Percentiles rank a stretch among this genome's conserved stretches.
These are phyloP conservation scores for Torulaspora pretoriensis DNA, from an alignment of 1,139 yeast species.

Conservation along the genomic window DNA sequence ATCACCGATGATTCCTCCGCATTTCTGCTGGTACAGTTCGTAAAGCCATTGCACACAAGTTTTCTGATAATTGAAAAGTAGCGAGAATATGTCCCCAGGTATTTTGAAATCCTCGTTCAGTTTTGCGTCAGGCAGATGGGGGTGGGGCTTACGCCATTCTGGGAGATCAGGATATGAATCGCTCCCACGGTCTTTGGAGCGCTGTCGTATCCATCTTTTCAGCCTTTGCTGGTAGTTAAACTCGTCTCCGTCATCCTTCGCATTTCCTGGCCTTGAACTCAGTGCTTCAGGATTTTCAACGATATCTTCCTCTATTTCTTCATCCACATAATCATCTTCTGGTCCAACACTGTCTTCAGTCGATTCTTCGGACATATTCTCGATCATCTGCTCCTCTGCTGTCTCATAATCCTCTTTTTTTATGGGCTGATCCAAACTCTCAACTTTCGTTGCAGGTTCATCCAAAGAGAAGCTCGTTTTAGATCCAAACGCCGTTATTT, in stretches of 20 bases:
- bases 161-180: slow-evolving; percentile 31
- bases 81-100: slow-evolving; percentile 88
- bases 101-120: slow-evolving; percentile 64
- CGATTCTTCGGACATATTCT: slow-evolving; percentile 18
- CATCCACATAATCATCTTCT: slow-evolving; percentile 15
- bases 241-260: slow-evolving; percentile 80
- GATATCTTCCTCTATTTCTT: slow-evolving; percentile 5
- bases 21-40: slow-evolving; percentile 77
- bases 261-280: slow-evolving; percentile 19
- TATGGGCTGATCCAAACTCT: slow-evolving; percentile 26
- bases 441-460: slow-evolving; percentile 23
- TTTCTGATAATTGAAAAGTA: slow-evolving; percentile 86
- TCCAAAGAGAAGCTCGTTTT: slow-evolving; percentile 49
- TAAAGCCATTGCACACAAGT: slow-evolving; percentile 82
- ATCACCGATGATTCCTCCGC: slow-evolving; percentile 95
- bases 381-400: slow-evolving; percentile 26
- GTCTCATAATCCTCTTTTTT: slow-evolving; percentile 10
- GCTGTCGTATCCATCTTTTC: slow-evolving; percentile 50
- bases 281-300: slow-evolving; percentile 6
- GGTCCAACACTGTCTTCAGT: slow-evolving; percentile 16
- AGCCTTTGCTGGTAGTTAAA: slow-evolving; percentile 54
- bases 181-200: slow-evolving; percentile 36
- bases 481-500: slow-evolving; percentile 89
- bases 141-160: slow-evolving; percentile 73
- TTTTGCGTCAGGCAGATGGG: slow-evolving; percentile 67